These are phyloP conservation scores for Metschnikowia dekortorum DNA, from an alignment of 805 yeast genomes.

Conservation along the genomic window DNA sequence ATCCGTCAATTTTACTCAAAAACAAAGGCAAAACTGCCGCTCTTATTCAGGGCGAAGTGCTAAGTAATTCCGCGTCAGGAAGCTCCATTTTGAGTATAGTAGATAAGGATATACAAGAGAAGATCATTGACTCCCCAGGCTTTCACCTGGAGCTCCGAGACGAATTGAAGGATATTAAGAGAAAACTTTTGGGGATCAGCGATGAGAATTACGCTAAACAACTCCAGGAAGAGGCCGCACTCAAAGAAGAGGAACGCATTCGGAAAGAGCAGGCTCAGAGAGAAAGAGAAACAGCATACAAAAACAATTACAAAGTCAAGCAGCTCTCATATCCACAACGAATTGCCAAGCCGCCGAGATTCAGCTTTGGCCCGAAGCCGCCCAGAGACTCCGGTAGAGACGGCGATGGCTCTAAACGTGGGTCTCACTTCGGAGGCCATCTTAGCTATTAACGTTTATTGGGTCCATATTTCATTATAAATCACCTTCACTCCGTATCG, in stretches of 20 bases:
- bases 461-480: background rate
- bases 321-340: constrained; percentile 20
- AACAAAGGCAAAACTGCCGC: constrained; percentile 51
- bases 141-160: constrained; percentile 29
- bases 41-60: constrained; percentile 48
- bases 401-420: background rate
- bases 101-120: constrained; percentile 42
- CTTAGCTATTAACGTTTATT: constrained; percentile 8
- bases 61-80: constrained; percentile 19
- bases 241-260: constrained; percentile 13
- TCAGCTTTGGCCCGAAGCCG: constrained; percentile 18
- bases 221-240: constrained; percentile 20
- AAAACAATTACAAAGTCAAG: constrained; percentile 27
- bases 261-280: constrained; percentile 15
- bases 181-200: constrained; percentile 30
- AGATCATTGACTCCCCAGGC: constrained; percentile 39
- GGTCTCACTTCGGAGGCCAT: constrained; percentile 8
- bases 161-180: constrained; percentile 31
- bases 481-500: constrained; percentile 21
- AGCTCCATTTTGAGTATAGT: constrained; percentile 34
- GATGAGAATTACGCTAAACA: constrained; percentile 37
- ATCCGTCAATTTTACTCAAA: constrained; percentile 44
- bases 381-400: constrained; percentile 5
- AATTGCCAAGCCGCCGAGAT: constrained; percentile 34
- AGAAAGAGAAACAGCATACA: constrained; percentile 20